phyloP scores from a whole-genome alignment of 306 rosid genomes.

The Quercus alba region DNA sequence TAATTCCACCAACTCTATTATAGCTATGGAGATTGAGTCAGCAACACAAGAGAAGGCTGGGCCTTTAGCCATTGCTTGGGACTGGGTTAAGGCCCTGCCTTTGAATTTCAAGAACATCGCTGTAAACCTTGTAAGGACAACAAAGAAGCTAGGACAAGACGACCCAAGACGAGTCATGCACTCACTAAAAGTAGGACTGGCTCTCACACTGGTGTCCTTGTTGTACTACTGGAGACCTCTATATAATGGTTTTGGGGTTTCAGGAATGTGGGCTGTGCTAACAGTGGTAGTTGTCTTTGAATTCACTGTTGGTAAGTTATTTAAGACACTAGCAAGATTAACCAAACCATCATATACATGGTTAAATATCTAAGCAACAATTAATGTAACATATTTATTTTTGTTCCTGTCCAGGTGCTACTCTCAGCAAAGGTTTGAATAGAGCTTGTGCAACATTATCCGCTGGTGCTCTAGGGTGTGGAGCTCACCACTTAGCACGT shows the following conservation, averaged over 20 bases:
- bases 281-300: slow-evolving; percentile 89
- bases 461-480: slow-evolving; percentile 85
- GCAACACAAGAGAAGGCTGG: slow-evolving; percentile 23
- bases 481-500: slow-evolving; percentile 61
- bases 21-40: slow-evolving; percentile 54
- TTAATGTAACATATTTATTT: background rate
- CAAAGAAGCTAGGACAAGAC: slow-evolving; percentile 67
- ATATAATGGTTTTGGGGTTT: slow-evolving; percentile 71
- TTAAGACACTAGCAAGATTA: no score
- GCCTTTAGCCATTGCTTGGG: slow-evolving; percentile 1
- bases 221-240: slow-evolving; percentile 71
- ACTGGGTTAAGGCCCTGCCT: slow-evolving; percentile 33
- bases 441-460: slow-evolving; percentile 77
- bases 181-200: slow-evolving; percentile 86
- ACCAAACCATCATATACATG: no score
- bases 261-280: slow-evolving; percentile 93
- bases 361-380: background rate
- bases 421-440: slow-evolving; percentile 68
- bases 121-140: slow-evolving; percentile 29
- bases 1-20: background rate
- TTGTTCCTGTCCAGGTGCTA: slow-evolving; percentile 59
- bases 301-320: slow-evolving; percentile 69
- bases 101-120: slow-evolving; percentile 34
- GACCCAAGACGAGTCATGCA: slow-evolving; percentile 86
- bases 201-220: slow-evolving; percentile 82